Percentiles rank a stretch among this genome's conserved stretches.
phyloP scores from a whole-genome alignment of 495 filamentous ascomycete genomes.

The Darksidea phi region DNA sequence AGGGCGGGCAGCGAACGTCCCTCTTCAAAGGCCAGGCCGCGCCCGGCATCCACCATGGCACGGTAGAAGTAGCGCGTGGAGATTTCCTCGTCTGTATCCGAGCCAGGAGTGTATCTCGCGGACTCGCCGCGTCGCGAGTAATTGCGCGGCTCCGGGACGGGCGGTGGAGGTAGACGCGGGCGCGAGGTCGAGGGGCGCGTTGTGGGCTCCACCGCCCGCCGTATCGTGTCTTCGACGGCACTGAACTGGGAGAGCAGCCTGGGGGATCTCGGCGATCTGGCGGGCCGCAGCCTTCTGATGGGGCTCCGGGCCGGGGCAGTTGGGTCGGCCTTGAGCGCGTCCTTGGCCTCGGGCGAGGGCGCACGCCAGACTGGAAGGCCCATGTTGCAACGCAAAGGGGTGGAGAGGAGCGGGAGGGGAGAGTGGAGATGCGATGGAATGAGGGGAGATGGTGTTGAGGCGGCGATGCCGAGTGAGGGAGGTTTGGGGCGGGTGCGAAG shows the following conservation, averaged over 20 bases:
- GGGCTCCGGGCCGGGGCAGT: conserved; percentile 66
- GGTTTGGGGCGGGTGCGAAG: conserved; percentile 23
- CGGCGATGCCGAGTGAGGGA: conserved; percentile 16
- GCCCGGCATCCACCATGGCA: background rate
- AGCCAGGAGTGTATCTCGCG: background rate
- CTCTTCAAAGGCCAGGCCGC: conserved; percentile 1
- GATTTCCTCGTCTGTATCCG: background rate
- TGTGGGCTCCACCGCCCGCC: conserved; percentile 3
- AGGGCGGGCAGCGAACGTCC: conserved; percentile 15
- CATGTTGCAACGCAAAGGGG: conserved; percentile 52
- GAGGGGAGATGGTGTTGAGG: conserved; percentile 14
- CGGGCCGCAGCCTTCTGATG: conserved; percentile 54
- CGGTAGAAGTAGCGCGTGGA: background rate
- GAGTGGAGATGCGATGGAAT: conserved; percentile 15
- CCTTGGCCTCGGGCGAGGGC: conserved; percentile 57
- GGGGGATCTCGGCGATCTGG: conserved; percentile 27
- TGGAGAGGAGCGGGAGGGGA: conserved; percentile 9
- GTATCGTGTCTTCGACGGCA: conserved; percentile 13
- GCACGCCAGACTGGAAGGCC: conserved; percentile 73
- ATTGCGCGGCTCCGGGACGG: conserved; percentile 45
- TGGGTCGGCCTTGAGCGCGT: conserved; percentile 54
- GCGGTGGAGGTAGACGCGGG: conserved; percentile 36
- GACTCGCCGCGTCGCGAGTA: conserved; percentile 19
- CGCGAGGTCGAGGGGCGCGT: background rate
- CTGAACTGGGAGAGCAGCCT: background rate